These are phyloP conservation scores for Elongisporangium anandrum DNA, from an alignment of 352 stramenopile species.

Conservation along the genomic window DNA sequence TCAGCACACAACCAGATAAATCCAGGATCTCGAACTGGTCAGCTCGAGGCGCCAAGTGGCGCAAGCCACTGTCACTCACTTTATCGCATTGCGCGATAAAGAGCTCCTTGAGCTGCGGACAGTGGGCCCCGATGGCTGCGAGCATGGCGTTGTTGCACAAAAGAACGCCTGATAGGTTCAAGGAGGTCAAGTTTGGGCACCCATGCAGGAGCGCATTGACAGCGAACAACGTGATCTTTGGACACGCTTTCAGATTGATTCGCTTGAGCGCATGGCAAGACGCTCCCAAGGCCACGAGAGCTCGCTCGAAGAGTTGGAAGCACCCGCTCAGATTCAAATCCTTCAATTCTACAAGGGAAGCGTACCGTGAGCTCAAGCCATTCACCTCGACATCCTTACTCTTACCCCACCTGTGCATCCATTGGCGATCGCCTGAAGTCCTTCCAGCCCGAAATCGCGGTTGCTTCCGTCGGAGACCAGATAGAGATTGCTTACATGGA, in stretches of 20 bases:
- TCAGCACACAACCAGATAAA: slow-evolving; percentile 38
- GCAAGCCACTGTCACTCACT: slow-evolving; percentile 52
- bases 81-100: slow-evolving; percentile 57
- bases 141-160: slow-evolving; percentile 67
- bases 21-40: slow-evolving; percentile 66
- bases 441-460: slow-evolving; percentile 90
- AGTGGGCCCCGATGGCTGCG: slow-evolving; percentile 30
- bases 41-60: slow-evolving; percentile 37
- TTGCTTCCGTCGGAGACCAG: slow-evolving; percentile 92
- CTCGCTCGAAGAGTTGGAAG: slow-evolving; percentile 78
- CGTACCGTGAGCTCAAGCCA: neutral
- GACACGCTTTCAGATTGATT: slow-evolving; percentile 82
- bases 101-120: slow-evolving; percentile 34
- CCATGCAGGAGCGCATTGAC: slow-evolving; percentile 57
- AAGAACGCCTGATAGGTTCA: slow-evolving; percentile 53
- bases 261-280: slow-evolving; percentile 46
- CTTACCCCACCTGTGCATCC: slow-evolving; percentile 28
- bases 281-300: slow-evolving; percentile 70
- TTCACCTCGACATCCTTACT: neutral
- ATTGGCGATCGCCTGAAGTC: slow-evolving; percentile 81
- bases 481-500: slow-evolving; percentile 81
- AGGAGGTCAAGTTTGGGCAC: slow-evolving; percentile 31
- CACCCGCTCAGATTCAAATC: slow-evolving; percentile 66
- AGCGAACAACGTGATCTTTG: slow-evolving; percentile 68
- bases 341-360: slow-evolving; percentile 24